These are phyloP conservation scores for Daldinia vernicosa DNA, from an alignment of 495 filamentous ascomycete genomes.

Conservation along the genomic window DNA sequence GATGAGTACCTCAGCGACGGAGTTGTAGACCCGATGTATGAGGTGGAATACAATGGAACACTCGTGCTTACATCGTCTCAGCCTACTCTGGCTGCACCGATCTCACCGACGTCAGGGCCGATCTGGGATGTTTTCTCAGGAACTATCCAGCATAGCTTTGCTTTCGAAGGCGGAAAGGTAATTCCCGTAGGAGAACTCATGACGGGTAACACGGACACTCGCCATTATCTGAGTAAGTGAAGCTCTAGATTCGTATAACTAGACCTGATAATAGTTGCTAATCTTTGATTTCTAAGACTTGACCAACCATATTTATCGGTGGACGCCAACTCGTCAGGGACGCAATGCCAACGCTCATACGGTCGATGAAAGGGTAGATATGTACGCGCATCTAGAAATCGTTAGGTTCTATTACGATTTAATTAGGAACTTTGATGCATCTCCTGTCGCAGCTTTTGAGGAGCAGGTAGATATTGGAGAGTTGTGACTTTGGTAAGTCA, in stretches of 20 bases:
- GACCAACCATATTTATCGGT: slow-evolving; percentile 67
- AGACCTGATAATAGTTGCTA: slow-evolving; percentile 55
- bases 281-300: slow-evolving; percentile 60
- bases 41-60: slow-evolving; percentile 64
- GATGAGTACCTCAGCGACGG: slow-evolving; percentile 41
- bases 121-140: slow-evolving; percentile 63
- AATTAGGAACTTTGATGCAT: slow-evolving; percentile 51
- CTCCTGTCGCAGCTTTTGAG: slow-evolving; percentile 30
- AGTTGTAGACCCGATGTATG: slow-evolving; percentile 57
- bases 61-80: slow-evolving; percentile 54
- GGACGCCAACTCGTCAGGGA: slow-evolving; percentile 61
- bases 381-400: slow-evolving; percentile 64
- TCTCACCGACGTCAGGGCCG: slow-evolving; percentile 62
- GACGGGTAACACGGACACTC: slow-evolving; percentile 75
- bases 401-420: slow-evolving; percentile 62
- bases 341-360: slow-evolving; percentile 62
- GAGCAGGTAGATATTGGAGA: slow-evolving; percentile 30
- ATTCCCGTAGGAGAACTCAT: slow-evolving; percentile 71
- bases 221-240: slow-evolving; percentile 57
- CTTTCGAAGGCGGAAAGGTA: slow-evolving; percentile 61
- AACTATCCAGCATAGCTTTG: slow-evolving; percentile 68
- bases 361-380: slow-evolving; percentile 63
- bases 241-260: slow-evolving; percentile 53
- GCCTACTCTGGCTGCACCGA: slow-evolving; percentile 62
- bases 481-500: slow-evolving; percentile 16